Evolutionary conservation across 306 rosid genomes (phyloP).

Genomic region (Canavalia gladiata): DNA sequence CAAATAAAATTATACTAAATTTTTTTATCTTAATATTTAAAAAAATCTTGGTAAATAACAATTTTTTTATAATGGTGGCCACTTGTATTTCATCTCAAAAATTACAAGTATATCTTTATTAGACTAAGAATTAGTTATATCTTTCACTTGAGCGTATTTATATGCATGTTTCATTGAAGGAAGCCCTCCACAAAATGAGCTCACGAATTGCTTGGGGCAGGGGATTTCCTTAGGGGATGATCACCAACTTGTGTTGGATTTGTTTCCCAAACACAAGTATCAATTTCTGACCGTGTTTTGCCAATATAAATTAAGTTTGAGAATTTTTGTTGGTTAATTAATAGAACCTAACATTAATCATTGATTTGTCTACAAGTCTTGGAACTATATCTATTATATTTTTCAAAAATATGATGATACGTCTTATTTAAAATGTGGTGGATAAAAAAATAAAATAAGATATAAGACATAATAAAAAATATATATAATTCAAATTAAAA

Average conservation of each 20-base stretch:
- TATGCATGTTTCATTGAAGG: background rate
- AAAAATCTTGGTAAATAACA: no score
- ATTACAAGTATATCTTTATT: background rate
- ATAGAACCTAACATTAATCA: background rate
- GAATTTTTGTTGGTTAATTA: constrained; percentile 10
- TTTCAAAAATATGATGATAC: no score
- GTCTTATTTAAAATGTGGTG: no score
- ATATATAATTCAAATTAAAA: no score
- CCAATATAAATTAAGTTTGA: background rate
- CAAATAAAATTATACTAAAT: no score
- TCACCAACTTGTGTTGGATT: background rate
- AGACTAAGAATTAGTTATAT: background rate
- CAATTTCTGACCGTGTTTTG: no score
- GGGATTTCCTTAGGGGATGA: background rate
- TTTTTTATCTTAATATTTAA: no score
- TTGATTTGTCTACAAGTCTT: background rate
- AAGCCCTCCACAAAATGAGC: background rate
- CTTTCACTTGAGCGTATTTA: background rate
- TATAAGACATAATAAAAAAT: no score
- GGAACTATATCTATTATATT: background rate
- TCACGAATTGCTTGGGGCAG: background rate
- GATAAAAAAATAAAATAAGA: no score
- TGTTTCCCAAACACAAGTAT: background rate
- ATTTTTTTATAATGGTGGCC: no score
- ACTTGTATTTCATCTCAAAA: background rate